Conservation (phyloP, 2,329 filamentous ascomycete species). For the Hysterium pulicare region DNA sequence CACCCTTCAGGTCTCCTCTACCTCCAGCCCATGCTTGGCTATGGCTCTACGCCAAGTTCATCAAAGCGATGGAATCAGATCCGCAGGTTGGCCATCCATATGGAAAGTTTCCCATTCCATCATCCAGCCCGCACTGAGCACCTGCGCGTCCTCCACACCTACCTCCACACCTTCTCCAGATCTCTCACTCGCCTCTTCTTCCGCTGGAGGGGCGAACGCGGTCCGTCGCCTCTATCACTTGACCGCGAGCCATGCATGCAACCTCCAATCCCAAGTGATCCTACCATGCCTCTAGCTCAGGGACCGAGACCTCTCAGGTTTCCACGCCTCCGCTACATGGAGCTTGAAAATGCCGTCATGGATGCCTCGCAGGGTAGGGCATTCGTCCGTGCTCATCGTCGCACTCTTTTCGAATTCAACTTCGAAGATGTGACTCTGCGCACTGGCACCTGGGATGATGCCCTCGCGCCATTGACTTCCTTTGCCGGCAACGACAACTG, state of each 20-base stretch:
- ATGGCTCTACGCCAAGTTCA: slow-evolving; percentile 71
- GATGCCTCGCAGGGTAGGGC: slow-evolving; percentile 66
- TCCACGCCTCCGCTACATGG: slow-evolving; percentile 63
- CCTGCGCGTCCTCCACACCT: slow-evolving; percentile 67
- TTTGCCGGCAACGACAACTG: slow-evolving; percentile 40
- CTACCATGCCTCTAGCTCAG: slow-evolving; percentile 31
- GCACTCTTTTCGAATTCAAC: slow-evolving; percentile 71
- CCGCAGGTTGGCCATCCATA: slow-evolving; percentile 66
- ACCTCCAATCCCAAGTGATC: slow-evolving; percentile 41
- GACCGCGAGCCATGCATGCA: slow-evolving; percentile 68
- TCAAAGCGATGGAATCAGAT: slow-evolving; percentile 75
- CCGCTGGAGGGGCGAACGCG: slow-evolving; percentile 69
- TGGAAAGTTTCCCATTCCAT: slow-evolving; percentile 66
- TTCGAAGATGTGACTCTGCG: slow-evolving; percentile 73
- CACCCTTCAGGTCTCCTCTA: slow-evolving; percentile 76
- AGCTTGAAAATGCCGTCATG: slow-evolving; percentile 70
- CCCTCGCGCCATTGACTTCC: slow-evolving; percentile 65
- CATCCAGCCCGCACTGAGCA: slow-evolving; percentile 56
- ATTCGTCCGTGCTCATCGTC: slow-evolving; percentile 65
- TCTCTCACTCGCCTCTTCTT: slow-evolving; percentile 70
- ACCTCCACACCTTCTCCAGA: slow-evolving; percentile 66
- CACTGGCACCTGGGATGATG: slow-evolving; percentile 76
- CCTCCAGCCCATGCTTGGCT: slow-evolving; percentile 69
- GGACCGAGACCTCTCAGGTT: slow-evolving; percentile 55
- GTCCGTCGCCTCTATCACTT: slow-evolving; percentile 70